Percentiles rank a stretch among this genome's conserved stretches.
Conservation (phyloP, 1,139 yeast genomes). For the Protomyces inouyei region DNA sequence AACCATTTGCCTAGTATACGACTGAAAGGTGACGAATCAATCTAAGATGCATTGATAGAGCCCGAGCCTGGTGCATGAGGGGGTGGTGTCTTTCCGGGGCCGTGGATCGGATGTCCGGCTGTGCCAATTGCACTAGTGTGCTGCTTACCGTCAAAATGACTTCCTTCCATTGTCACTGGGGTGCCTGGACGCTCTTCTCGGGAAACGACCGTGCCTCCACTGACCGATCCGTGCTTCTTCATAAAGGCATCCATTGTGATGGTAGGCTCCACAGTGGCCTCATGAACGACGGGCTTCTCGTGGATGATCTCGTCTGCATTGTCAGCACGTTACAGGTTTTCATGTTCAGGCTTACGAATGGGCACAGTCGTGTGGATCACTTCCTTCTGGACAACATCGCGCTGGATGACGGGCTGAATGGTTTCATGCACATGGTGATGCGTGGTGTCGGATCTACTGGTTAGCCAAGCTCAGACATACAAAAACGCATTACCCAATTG, state of each 20-base stretch:
- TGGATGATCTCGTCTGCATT: not conserved
- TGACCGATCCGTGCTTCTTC: not conserved
- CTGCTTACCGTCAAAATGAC: not conserved
- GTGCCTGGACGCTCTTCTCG: not conserved
- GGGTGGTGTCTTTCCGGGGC: no score
- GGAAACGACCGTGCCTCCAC: not conserved
- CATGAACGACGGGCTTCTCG: not conserved
- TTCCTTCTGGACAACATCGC: not conserved
- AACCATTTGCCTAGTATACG: not conserved
- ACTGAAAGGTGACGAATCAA: no score
- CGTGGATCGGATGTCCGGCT: not conserved
- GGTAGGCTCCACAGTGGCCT: not conserved
- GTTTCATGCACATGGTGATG: conserved; percentile 4
- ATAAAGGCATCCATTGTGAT: not conserved
- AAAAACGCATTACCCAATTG: not conserved
- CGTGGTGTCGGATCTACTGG: not conserved
- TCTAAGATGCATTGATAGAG: no score
- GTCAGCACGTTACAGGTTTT: not conserved
- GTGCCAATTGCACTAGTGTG: not conserved
- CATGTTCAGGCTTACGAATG: not conserved
- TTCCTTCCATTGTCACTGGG: not conserved
- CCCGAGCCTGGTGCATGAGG: no score
- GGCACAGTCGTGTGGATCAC: conserved; percentile 1
- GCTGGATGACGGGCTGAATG: not conserved
- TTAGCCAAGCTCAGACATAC: not conserved